These are phyloP conservation scores for Aspergillus sclerotialis DNA, from an alignment of 2,329 filamentous ascomycete genomes.

Conservation along the genomic window DNA sequence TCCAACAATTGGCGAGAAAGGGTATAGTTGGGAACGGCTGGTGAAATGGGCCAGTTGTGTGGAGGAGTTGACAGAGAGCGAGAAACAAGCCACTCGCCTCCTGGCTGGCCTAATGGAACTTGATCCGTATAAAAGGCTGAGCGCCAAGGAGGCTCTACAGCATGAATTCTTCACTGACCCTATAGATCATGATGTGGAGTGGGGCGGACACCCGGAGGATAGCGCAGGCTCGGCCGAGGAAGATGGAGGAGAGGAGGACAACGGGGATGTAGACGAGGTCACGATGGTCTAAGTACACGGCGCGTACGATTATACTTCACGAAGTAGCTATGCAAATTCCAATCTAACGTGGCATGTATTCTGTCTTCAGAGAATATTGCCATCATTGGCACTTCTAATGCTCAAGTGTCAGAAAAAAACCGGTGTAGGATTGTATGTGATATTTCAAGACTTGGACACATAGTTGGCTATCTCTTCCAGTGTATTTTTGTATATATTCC, in stretches of 20 bases:
- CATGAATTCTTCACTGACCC: slow-evolving; percentile 41
- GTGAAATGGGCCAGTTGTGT: slow-evolving; percentile 90
- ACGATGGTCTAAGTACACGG: slow-evolving; percentile 24
- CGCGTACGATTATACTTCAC: slow-evolving; percentile 13
- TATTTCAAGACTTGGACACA: too few relatives aligned
- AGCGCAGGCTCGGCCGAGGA: slow-evolving; percentile 27
- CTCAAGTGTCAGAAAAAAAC: too few relatives aligned
- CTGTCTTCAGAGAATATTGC: too few relatives aligned
- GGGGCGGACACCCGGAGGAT: slow-evolving; percentile 32
- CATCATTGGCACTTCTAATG: too few relatives aligned
- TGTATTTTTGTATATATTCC: neutral
- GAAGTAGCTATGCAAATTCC: slow-evolving; percentile 5
- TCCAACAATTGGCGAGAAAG: slow-evolving; percentile 77
- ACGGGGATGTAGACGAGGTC: slow-evolving; percentile 33
- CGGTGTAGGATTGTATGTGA: too few relatives aligned
- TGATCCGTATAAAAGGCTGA: slow-evolving; percentile 36
- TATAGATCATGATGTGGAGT: slow-evolving; percentile 32
- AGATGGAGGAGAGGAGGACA: slow-evolving; percentile 21
- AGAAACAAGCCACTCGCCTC: slow-evolving; percentile 40
- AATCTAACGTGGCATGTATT: too few relatives aligned
- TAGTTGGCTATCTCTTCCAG: too few relatives aligned
- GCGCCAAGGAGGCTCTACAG: slow-evolving; percentile 36
- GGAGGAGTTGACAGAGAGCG: slow-evolving; percentile 47
- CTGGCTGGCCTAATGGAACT: slow-evolving; percentile 38
- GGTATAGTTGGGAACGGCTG: slow-evolving; percentile 87